A percentile compares a stretch with the other conserved stretches of the same genome.
phyloP scores from a whole-genome alignment of 2,329 filamentous ascomycete genomes.

The Stagonosporopsis tanaceti region DNA sequence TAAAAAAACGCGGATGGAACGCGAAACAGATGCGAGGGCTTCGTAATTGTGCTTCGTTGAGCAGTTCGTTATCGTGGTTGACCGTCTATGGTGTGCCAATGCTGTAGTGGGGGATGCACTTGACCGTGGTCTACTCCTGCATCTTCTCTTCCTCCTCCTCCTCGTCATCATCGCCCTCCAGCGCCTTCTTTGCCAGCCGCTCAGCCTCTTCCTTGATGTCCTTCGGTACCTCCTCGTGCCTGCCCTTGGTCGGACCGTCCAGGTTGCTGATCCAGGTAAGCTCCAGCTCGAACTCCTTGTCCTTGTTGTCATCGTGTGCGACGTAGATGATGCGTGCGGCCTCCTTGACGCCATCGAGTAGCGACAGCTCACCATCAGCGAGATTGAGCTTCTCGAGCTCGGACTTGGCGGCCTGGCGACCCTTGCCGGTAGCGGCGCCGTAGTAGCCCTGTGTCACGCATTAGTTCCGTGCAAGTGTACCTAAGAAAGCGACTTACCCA shows the following conservation, averaged over 20 bases:
- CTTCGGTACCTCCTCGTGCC: constrained; percentile 92
- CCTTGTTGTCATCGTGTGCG: constrained; percentile 98
- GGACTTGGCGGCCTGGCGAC: constrained; percentile 93
- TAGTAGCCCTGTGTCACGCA: constrained; percentile 78
- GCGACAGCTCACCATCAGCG: constrained; percentile 74
- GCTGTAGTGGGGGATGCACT: constrained; percentile 27
- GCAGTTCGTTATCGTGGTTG: constrained; percentile 38
- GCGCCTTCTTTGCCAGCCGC: constrained; percentile 85
- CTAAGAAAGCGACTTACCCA: constrained; percentile 66
- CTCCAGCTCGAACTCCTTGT: constrained; percentile 99
- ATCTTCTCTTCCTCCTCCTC: constrained; percentile 89
- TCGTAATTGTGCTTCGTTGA: constrained; percentile 28
- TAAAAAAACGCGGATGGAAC: neutral
- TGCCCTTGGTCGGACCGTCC: constrained; percentile 88
- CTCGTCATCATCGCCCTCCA: constrained; percentile 84
- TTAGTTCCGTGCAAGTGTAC: neutral
- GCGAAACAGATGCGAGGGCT: constrained; percentile 13
- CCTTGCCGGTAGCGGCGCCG: constrained; percentile 95
- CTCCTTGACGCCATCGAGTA: constrained; percentile 92
- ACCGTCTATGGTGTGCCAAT: constrained; percentile 38
- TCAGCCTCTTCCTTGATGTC: constrained; percentile 91
- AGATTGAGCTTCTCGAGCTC: constrained; percentile 98
- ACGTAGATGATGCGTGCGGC: constrained; percentile 97
- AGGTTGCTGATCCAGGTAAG: constrained; percentile 96
- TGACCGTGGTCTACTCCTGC: constrained; percentile 72